Conservation (phyloP, 148 eudicot species). For the Rhododendron ovatum region DNA sequence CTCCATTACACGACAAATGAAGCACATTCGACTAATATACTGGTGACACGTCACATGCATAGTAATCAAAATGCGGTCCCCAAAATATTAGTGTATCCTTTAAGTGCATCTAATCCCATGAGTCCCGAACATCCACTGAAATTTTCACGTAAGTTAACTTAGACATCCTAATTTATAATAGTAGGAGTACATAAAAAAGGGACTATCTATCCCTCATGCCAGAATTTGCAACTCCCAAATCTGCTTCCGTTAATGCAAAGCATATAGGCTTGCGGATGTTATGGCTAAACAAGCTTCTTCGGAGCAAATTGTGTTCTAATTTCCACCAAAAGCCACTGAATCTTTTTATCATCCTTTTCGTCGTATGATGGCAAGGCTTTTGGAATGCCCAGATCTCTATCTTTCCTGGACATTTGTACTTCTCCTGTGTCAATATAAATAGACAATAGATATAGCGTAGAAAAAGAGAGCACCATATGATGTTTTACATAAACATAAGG, state of each 20-base stretch:
- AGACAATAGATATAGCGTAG: not conserved
- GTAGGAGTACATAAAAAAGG: not conserved
- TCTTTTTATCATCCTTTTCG: not conserved
- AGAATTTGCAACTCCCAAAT: not conserved
- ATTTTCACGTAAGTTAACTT: not conserved
- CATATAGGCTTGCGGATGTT: no score
- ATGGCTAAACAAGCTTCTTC: not conserved
- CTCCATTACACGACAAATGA: no score
- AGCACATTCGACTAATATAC: no score
- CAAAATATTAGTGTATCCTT: no score
- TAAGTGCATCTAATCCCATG: no score
- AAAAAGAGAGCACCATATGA: not conserved
- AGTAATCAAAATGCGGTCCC: no score
- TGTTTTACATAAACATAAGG: not conserved
- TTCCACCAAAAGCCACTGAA: not conserved
- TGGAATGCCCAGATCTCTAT: not conserved
- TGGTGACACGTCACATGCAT: no score
- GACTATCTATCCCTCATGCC: not conserved
- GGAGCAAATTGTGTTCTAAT: not conserved
- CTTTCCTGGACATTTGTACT: not conserved
- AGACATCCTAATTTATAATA: not conserved
- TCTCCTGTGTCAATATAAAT: not conserved
- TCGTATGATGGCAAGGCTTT: not conserved
- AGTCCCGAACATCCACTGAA: no score
- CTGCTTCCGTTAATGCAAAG: not conserved